Evolutionary conservation across 2,329 filamentous ascomycete genomes (phyloP).

Genomic region (Neurospora crassa): DNA sequence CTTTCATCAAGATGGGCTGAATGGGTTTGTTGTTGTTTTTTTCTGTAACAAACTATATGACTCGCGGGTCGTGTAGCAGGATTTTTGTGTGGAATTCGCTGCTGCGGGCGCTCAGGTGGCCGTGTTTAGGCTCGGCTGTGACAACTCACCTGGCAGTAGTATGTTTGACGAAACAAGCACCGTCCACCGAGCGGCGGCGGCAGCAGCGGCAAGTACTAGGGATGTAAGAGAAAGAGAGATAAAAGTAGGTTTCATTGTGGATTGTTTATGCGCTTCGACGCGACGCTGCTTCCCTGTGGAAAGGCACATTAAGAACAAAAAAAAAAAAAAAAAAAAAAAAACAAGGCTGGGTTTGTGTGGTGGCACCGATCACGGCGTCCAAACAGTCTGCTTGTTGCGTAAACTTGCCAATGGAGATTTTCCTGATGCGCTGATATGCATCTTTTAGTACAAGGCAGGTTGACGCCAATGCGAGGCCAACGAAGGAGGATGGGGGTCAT

Average conservation of each 20-base stretch:
- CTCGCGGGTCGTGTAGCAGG: not conserved
- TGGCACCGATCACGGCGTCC: not conserved
- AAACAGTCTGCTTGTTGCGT: not conserved
- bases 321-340: not conserved
- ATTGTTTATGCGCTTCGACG: not conserved
- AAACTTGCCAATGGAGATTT: not conserved
- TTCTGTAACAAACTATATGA: not conserved
- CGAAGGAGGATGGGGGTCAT: not conserved
- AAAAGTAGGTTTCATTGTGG: not conserved
- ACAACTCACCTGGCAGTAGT: slow-evolving; percentile 1
- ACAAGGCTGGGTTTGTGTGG: not conserved
- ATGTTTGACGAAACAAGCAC: not conserved
- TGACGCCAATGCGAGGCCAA: not conserved
- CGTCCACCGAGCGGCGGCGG: not conserved
- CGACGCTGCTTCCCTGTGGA: not conserved
- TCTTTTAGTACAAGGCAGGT: not conserved
- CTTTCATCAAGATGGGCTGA: not conserved
- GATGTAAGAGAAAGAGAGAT: not conserved
- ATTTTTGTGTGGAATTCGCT: no score
- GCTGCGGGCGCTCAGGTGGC: not conserved
- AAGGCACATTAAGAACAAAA: not conserved
- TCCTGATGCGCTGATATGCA: not conserved
- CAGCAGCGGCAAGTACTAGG: not conserved
- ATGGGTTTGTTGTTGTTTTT: not conserved
- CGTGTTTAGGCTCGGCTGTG: not conserved